Evolutionary conservation across 1,139 yeast species (phyloP).

Genomic region (Casaregolazyma lundiana): DNA sequence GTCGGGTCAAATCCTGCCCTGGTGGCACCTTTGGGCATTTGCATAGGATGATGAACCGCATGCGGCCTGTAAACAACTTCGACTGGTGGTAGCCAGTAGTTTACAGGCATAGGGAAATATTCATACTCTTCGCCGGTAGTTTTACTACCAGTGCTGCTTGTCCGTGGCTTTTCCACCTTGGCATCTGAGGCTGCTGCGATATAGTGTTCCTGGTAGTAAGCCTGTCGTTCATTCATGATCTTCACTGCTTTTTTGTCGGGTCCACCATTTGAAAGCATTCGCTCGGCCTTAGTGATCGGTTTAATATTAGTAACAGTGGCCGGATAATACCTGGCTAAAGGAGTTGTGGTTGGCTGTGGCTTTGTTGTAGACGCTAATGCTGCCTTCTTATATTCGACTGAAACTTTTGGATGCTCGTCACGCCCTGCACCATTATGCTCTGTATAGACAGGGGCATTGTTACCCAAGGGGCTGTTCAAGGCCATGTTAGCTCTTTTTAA

Average conservation of each 20-base stretch:
- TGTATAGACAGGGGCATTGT: neutral
- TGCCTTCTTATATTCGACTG: neutral
- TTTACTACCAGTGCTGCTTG: constrained; percentile 5
- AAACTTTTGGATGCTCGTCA: neutral
- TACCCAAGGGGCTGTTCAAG: neutral
- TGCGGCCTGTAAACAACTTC: constrained; percentile 60
- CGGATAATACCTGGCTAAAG: too few relatives aligned
- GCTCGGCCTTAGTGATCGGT: neutral
- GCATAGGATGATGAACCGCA: constrained; percentile 44
- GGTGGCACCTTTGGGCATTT: constrained; percentile 21
- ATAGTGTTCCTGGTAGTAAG: constrained; percentile 9
- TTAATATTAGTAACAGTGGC: too few relatives aligned
- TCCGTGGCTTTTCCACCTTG: constrained; percentile 3
- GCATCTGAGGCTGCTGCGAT: neutral
- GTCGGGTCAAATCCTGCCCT: constrained; percentile 26
- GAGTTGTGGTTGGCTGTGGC: neutral
- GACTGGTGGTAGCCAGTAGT: constrained; percentile 55
- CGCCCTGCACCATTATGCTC: too few relatives aligned
- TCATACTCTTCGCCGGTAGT: constrained; percentile 38
- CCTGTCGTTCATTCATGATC: constrained; percentile 6
- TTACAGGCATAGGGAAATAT: constrained; percentile 53
- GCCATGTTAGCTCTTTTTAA: constrained; percentile 2
- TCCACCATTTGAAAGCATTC: neutral
- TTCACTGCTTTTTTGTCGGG: neutral
- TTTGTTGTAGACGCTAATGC: neutral